Conservation (phyloP, 169 alveolate genomes). For the Eimeria acervulina region DNA sequence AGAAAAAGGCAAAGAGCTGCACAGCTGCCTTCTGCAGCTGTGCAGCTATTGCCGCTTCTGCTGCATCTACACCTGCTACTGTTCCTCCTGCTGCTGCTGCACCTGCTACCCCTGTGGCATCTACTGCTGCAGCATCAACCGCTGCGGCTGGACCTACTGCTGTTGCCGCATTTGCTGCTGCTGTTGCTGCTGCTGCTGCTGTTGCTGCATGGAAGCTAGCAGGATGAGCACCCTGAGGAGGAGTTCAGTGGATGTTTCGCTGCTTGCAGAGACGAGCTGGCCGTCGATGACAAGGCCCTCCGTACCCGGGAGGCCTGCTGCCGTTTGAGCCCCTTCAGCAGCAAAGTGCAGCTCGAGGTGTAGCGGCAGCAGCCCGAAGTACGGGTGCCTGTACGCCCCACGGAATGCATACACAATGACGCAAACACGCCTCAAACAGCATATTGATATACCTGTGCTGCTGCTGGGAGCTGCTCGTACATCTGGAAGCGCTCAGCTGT, state of each 20-base stretch:
- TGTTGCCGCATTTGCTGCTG: background rate
- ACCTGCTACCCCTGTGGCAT: background rate
- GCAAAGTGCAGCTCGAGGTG: constrained; percentile 64
- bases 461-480: background rate
- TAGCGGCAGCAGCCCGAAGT: constrained; percentile 63
- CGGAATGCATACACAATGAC: background rate
- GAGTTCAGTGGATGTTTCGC: constrained; percentile 61
- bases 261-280: constrained; percentile 61
- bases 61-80: background rate
- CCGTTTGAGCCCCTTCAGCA: constrained; percentile 6
- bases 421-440: background rate
- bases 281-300: constrained; percentile 67
- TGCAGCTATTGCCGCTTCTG: background rate
- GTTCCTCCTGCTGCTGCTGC: background rate
- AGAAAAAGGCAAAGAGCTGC: background rate
- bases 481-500: background rate
- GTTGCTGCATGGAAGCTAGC: constrained; percentile 69
- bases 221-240: constrained; percentile 58
- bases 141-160: background rate
- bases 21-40: background rate
- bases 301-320: background rate
- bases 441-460: background rate
- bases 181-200: constrained; percentile 34
- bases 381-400: constrained; percentile 29
- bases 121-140: background rate